These are phyloP conservation scores for Cutaneotrichosporon sp. DNA, from an alignment of 1,284 basidiomycete species.

Conservation along the genomic window DNA sequence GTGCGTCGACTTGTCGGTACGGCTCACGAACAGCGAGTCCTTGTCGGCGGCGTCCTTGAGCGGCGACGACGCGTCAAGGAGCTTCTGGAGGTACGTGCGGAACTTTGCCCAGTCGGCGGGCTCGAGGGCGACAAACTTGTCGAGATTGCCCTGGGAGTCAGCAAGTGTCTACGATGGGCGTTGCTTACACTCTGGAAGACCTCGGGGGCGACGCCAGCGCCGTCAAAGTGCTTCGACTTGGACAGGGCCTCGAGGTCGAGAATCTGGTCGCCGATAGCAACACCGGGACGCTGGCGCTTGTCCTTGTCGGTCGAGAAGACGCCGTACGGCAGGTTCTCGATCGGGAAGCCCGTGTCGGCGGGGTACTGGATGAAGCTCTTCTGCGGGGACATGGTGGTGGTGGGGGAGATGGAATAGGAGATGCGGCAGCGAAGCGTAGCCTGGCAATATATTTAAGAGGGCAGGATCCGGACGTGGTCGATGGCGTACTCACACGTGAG, in stretches of 20 bases:
- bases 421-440: too few relatives aligned
- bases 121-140: constrained; percentile 9
- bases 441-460: too few relatives aligned
- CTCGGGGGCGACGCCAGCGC: constrained; percentile 6
- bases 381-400: neutral
- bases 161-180: neutral
- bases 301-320: constrained; percentile 13
- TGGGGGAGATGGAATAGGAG: too few relatives aligned
- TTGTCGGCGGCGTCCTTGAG: constrained; percentile 4
- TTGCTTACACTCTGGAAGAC: constrained; percentile 16
- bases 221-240: constrained; percentile 3
- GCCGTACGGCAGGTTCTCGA: constrained; percentile 20
- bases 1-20: constrained; percentile 1
- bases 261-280: constrained; percentile 18
- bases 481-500: too few relatives aligned
- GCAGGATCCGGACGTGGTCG: too few relatives aligned
- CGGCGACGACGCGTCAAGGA: constrained; percentile 11
- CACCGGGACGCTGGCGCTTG: constrained; percentile 11
- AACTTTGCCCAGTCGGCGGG: constrained; percentile 15
- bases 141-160: constrained; percentile 10
- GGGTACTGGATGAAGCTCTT: constrained; percentile 12
- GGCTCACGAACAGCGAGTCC: constrained; percentile 8
- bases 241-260: constrained; percentile 18
- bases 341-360: constrained; percentile 17
- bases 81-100: constrained; percentile 11